A percentile compares a stretch with the other conserved stretches of the same genome.
These are phyloP conservation scores for Claviceps fusiformis DNA, from an alignment of 2,329 filamentous ascomycete genomes.

Conservation along the genomic window DNA sequence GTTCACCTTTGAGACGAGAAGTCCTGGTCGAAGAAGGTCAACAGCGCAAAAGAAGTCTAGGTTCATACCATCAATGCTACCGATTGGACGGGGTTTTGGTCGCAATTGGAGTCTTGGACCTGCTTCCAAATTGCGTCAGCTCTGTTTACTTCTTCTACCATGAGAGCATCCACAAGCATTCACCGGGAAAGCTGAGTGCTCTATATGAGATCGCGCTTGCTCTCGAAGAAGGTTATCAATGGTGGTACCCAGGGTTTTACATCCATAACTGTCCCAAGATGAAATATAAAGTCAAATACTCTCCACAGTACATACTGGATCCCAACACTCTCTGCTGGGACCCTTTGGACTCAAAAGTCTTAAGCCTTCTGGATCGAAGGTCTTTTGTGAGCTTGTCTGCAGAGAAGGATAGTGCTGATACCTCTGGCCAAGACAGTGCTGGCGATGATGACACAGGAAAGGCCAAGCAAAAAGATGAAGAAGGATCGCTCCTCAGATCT, in stretches of 20 bases:
- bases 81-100: slow-evolving; percentile 62
- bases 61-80: slow-evolving; percentile 74
- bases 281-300: slow-evolving; percentile 72
- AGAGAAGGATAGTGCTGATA: slow-evolving; percentile 14
- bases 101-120: slow-evolving; percentile 63
- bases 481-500: slow-evolving; percentile 38
- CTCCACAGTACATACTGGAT: slow-evolving; percentile 61
- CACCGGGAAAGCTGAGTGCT: slow-evolving; percentile 64
- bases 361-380: slow-evolving; percentile 37
- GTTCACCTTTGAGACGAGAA: slow-evolving; percentile 46
- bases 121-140: slow-evolving; percentile 64
- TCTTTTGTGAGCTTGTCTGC: slow-evolving; percentile 39
- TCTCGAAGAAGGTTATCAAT: slow-evolving; percentile 53
- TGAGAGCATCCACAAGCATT: slow-evolving; percentile 54
- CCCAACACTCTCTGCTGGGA: slow-evolving; percentile 52
- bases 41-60: slow-evolving; percentile 42
- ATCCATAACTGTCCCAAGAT: slow-evolving; percentile 74
- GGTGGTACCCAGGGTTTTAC: slow-evolving; percentile 73
- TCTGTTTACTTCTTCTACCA: slow-evolving; percentile 78
- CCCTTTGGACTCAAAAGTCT: slow-evolving; percentile 36
- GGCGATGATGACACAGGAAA: neutral
- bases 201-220: slow-evolving; percentile 60
- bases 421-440: neutral
- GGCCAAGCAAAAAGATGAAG: slow-evolving; percentile 7
- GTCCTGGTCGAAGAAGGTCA: slow-evolving; percentile 32